Percentiles rank a stretch among this genome's conserved stretches.
phyloP scores from a whole-genome alignment of 208 protist genomes.

The Leishmania guyanensis region DNA sequence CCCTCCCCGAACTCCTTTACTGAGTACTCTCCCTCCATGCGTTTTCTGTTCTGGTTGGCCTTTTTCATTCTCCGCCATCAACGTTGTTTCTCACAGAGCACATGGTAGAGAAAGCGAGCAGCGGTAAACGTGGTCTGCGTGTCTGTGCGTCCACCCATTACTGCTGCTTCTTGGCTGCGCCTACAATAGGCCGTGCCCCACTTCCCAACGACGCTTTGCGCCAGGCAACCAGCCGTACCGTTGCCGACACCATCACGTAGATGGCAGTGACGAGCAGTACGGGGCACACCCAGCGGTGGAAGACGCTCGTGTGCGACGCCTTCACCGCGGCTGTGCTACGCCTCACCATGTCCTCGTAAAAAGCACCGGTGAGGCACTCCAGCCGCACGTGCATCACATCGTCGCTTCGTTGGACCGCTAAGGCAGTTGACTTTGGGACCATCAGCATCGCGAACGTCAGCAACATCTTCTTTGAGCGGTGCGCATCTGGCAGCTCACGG shows the following conservation, averaged over 20 bases:
- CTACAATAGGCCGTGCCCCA: neutral
- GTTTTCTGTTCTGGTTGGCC: neutral
- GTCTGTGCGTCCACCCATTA: conserved; percentile 7
- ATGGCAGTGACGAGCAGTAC: conserved; percentile 35
- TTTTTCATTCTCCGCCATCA: neutral
- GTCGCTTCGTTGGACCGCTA: neutral
- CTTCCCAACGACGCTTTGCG: conserved; percentile 9
- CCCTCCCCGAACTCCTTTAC: neutral
- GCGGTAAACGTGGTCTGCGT: neutral
- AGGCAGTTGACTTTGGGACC: neutral
- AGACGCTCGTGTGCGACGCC: conserved; percentile 30
- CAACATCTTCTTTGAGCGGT: conserved; percentile 13
- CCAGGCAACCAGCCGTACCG: conserved; percentile 13
- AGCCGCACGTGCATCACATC: conserved; percentile 32
- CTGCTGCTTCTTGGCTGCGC: conserved; percentile 19
- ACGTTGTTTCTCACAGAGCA: neutral
- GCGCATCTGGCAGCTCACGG: conserved; percentile 1
- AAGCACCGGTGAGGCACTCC: conserved; percentile 31
- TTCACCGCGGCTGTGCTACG: conserved; percentile 11
- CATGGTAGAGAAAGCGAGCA: neutral
- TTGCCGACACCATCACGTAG: conserved; percentile 35
- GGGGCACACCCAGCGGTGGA: conserved; percentile 49
- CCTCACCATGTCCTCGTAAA: conserved; percentile 15
- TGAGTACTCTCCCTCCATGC: neutral
- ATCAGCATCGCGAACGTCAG: conserved; percentile 19